Base-by-base conservation (phyloP, 2,329 filamentous ascomycete species). In the Pseudogymnoascus sp. region DNA sequence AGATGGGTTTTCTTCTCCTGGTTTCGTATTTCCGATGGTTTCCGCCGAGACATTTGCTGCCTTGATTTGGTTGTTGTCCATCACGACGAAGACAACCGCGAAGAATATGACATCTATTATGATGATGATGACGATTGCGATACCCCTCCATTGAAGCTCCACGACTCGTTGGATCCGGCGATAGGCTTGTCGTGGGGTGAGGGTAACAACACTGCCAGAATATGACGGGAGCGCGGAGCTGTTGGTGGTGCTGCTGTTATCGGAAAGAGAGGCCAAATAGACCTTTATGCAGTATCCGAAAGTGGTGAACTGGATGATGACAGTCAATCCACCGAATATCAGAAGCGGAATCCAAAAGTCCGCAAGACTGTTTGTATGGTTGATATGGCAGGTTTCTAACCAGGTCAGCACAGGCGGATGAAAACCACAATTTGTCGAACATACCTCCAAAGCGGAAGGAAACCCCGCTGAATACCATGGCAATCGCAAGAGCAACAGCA, bases 271-370 rank as follows among this genome's bases (percentile, higher is more conserved):
- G 61, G 87, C 87, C 60, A 99, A 79, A 72, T 97, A 99, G 57
- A 99, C 90, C 71, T 96, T 91, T 75, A 96, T 88, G 73, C 94
- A 97, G 77, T 99, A 97, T 12, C 80, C 85, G 74, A 91, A 93
- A 5, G 94, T 97, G 43, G 84, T 80, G 65, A 97, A 83, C 69
- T 97, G 94, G 34, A 92, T 80, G 61, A 97, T 78, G 67, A 91
- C 82, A 0, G 91, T 89, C 39, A 88, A 76, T 22, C 84, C 88
- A 34, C 90, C 83, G 69, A 97, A 88, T 4, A 87, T 83, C 66
- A 96, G 79, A 28, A 97, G 75, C 0, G 94, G 95, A 14, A 92
- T 90, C 93, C 93, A 97, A 70, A 96, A 90, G 70, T 88, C 89
- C 32, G 86, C 83, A 72, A 96, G 77, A 63, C 90, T 92, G 73